Percentiles rank a stretch among this genome's conserved stretches.
Evolutionary conservation across 2,329 filamentous ascomycete species (phyloP).

Genomic region (Pseudocercospora pini-densiflorae): DNA sequence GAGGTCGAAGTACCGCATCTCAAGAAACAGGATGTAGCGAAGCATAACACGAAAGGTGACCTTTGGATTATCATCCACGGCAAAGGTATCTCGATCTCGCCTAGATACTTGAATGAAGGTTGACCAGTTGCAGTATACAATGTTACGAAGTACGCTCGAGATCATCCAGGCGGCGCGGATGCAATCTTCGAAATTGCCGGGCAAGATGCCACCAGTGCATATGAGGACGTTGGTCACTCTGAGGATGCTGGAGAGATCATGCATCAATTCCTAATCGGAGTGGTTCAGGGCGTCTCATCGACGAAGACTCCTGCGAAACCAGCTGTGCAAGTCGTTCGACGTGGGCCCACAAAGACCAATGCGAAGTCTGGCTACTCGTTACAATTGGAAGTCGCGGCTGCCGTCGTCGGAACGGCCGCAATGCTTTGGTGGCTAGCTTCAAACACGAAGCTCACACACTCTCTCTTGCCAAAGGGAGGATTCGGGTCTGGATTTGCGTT

Average conservation of each 20-base stretch:
- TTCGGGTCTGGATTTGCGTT: conserved; percentile 47
- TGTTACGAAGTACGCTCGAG: conserved; percentile 89
- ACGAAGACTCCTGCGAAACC: conserved; percentile 8
- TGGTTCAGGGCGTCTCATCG: conserved; percentile 31
- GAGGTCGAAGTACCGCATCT: conserved; percentile 84
- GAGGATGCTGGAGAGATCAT: conserved; percentile 52
- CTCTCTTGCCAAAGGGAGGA: conserved; percentile 19
- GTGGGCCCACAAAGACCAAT: conserved; percentile 9
- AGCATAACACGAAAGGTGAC: conserved; percentile 96
- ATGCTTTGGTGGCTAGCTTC: conserved; percentile 16
- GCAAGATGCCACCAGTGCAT: conserved; percentile 86
- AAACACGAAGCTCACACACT: conserved; percentile 11
- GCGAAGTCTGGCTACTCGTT: conserved; percentile 4
- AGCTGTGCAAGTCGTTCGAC: conserved; percentile 21
- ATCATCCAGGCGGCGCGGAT: conserved; percentile 93
- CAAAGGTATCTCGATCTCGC: conserved; percentile 39
- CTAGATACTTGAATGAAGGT: not conserved
- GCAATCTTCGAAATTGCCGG: conserved; percentile 97
- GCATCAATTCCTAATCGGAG: conserved; percentile 44
- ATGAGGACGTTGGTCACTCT: conserved; percentile 75
- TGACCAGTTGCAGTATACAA: conserved; percentile 66
- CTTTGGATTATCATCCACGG: conserved; percentile 99
- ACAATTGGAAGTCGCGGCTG: conserved; percentile 13
- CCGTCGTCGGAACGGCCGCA: conserved; percentile 19
- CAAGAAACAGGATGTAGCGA: conserved; percentile 86